Evolutionary conservation across 352 stramenopile species (phyloP), one percentile per base, ranked within the genome.

Genomic region (Phytophthora citrophthora): DNA sequence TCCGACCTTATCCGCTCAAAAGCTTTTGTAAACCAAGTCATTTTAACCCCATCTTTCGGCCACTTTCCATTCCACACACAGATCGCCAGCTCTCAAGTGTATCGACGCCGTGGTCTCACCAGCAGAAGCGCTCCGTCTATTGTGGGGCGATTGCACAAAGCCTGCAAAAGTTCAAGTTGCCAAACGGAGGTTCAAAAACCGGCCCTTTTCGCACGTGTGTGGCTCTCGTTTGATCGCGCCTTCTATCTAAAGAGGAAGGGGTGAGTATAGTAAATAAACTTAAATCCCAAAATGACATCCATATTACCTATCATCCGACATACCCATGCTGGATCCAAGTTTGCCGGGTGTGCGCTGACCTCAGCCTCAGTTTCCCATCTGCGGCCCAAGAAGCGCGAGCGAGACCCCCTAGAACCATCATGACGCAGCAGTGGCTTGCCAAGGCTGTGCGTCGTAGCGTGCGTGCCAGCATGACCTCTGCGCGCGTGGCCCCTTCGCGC

Each of bases 391-490:
- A 26, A 60, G 29, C 47, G 43, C 34, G 52, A 34, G 44, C 23
- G 27, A 53, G 16, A 31, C 18, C 50, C 13, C 9, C 13, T 20
- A 32, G 3, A 18, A 18, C 16, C 18, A 57, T 31, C 39, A 89
- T 89, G 79, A 83, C 79, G 64, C 83, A 90, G 73, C 83, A 90
- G 75, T 83, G 80, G 74, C 64, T 89, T 49, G 72, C 77, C 66
- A 86, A 82, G 68, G 69, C 62, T 62, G 63, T 86, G 57, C 76
- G 76, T 39, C 83, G 78, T 55, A 77, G 78, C 55, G 67, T 84
- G 27, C 75, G 68, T 32, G 67, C 70, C 29, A 68, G 59, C 54
- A 65, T 73, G n/a, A 20, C 31, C 29, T 47, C 61, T 5, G 36
- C 66, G 39, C 65, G 65, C 26, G 52, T 66, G 39, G 45, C 31